These are phyloP conservation scores for Parastagonospora avenae DNA, from an alignment of 2,329 filamentous ascomycete genomes.

Conservation along the genomic window DNA sequence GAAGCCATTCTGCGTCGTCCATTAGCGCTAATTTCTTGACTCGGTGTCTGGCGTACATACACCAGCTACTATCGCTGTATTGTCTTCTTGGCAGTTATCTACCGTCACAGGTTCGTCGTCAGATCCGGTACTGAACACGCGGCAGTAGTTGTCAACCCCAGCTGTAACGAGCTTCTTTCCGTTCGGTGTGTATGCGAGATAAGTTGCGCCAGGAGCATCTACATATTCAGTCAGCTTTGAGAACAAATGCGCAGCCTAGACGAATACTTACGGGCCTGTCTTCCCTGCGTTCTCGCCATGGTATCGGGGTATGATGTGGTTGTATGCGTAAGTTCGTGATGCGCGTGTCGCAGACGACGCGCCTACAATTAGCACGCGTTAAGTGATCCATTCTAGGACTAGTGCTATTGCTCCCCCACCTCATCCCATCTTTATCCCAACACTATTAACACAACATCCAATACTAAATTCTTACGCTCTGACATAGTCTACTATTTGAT, in stretches of 20 bases:
- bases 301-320: not conserved
- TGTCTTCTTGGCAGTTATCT: slow-evolving; percentile 87
- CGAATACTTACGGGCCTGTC: slow-evolving; percentile 39
- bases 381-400: not conserved
- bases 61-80: slow-evolving; percentile 76
- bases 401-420: too few relatives aligned
- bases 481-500: too few relatives aligned
- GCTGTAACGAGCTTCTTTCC: slow-evolving; percentile 87
- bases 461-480: too few relatives aligned
- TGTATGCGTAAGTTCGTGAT: not conserved
- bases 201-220: slow-evolving; percentile 87
- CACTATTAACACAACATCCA: too few relatives aligned
- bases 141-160: slow-evolving; percentile 90
- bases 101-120: slow-evolving; percentile 92
- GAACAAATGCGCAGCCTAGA: not conserved
- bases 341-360: slow-evolving; percentile 1
- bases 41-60: slow-evolving; percentile 45
- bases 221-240: slow-evolving; percentile 10
- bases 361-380: slow-evolving; percentile 1
- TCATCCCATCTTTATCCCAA: too few relatives aligned
- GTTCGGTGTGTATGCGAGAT: slow-evolving; percentile 86
- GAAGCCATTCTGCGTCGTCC: slow-evolving; percentile 66
- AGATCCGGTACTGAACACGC: slow-evolving; percentile 88
- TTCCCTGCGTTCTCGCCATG: slow-evolving; percentile 28
- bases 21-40: slow-evolving; percentile 17